Conservation (phyloP, 139 green algal species). For the Chlorella vulgaris region DNA sequence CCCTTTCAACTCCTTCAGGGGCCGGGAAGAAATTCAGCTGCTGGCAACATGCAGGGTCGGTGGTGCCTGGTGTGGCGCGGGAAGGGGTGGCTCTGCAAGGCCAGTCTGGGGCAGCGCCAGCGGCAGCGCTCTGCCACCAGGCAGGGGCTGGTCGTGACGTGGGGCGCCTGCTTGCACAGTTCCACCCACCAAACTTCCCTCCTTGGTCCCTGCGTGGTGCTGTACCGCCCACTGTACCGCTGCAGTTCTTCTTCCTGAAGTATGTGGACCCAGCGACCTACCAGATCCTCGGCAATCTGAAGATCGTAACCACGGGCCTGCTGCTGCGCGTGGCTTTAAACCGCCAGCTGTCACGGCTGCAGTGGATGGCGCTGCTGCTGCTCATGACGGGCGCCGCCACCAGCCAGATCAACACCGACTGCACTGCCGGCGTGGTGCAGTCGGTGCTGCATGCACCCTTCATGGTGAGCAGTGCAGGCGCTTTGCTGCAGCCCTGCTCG, state of each 20-base stretch:
- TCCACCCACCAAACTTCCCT: too few species aligned
- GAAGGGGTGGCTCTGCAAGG: too few species aligned
- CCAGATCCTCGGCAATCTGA: conserved; percentile 79
- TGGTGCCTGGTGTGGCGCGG: too few species aligned
- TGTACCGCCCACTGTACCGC: neutral
- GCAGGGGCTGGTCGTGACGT: too few species aligned
- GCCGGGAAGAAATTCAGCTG: too few species aligned
- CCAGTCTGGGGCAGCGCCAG: too few species aligned
- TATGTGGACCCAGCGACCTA: conserved; percentile 68
- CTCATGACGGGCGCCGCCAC: conserved; percentile 61
- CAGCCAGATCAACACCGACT: conserved; percentile 57
- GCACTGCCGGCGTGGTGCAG: conserved; percentile 7
- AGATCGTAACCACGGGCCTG: conserved; percentile 72
- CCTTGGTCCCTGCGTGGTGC: neutral
- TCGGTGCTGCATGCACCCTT: conserved; percentile 41
- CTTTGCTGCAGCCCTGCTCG: neutral
- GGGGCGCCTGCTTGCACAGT: too few species aligned
- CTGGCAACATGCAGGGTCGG: too few species aligned
- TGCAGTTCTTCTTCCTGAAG: conserved; percentile 59
- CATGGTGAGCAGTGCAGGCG: conserved; percentile 10
- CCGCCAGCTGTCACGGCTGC: conserved; percentile 41
- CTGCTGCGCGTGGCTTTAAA: conserved; percentile 56
- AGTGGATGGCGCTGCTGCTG: conserved; percentile 67
- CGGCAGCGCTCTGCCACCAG: too few species aligned
- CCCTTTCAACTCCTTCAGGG: too few species aligned